Conservation (phyloP, 2,329 filamentous ascomycete species). For the Sporothrix variecibatus region DNA sequence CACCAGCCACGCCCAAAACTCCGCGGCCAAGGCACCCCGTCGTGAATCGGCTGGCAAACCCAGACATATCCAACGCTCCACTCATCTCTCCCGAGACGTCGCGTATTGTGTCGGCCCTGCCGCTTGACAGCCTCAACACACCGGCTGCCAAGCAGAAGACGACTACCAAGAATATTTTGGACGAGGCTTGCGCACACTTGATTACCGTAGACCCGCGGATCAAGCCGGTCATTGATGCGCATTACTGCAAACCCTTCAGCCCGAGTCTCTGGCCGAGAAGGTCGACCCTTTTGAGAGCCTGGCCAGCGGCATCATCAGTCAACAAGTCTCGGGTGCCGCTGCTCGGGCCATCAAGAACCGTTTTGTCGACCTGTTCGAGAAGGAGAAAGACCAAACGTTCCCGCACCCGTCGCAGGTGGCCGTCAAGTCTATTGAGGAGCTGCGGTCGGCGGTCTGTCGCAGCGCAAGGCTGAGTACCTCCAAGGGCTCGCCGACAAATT, state of each 20-base stretch:
- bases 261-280: slow-evolving; percentile 75
- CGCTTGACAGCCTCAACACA: slow-evolving; percentile 48
- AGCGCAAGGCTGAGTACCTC: slow-evolving; percentile 95
- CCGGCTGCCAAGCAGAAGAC: slow-evolving; percentile 42
- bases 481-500: slow-evolving; percentile 84
- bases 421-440: slow-evolving; percentile 59
- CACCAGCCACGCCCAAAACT: slow-evolving; percentile 35
- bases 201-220: slow-evolving; percentile 72
- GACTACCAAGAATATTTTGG: slow-evolving; percentile 72
- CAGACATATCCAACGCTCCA: slow-evolving; percentile 67
- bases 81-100: slow-evolving; percentile 72
- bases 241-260: slow-evolving; percentile 78
- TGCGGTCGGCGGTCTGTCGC: slow-evolving; percentile 84
- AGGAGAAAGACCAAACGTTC: slow-evolving; percentile 50
- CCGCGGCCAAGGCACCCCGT: slow-evolving; percentile 45
- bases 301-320: slow-evolving; percentile 85
- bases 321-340: slow-evolving; percentile 93
- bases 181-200: slow-evolving; percentile 74
- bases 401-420: slow-evolving; percentile 76
- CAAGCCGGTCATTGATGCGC: slow-evolving; percentile 68
- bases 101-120: slow-evolving; percentile 53
- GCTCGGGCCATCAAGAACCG: slow-evolving; percentile 86
- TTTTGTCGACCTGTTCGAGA: slow-evolving; percentile 72
- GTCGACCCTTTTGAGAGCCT: slow-evolving; percentile 88
- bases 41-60: slow-evolving; percentile 60